Evolutionary conservation across 2,329 filamentous ascomycete genomes (phyloP), one percentile per base, ranked within the genome.

Genomic region (Diaporthe vaccinii): DNA sequence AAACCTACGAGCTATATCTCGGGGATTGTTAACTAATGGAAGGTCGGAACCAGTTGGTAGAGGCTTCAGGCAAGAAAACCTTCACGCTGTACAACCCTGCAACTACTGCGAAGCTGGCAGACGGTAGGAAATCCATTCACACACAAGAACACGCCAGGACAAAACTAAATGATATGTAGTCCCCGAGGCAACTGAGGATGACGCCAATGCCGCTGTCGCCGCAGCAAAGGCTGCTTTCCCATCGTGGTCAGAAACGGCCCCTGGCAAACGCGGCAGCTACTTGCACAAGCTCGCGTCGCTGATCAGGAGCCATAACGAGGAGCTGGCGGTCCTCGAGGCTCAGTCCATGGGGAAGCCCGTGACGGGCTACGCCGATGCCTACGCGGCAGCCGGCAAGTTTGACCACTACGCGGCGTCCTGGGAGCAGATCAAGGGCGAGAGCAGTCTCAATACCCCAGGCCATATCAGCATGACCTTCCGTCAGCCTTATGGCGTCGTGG

Each of bases 401-500:
- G 83, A 85, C 14, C 82, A 86, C 77, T 88, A 83, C 76, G 83
- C 86, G 34, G 84, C 86, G 77, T 84, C 85, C 5, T 86, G 84
- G 79, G 80, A 82, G 10, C 80, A 82, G 1, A 84, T 86, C 36
- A 84, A 87, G 77, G 88, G 88, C 31, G 82, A 85, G 68, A 84
- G 86, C 1, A 86, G 84, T 70, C 78, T 89, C 41, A 86, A 89
- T 78, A 88, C 86, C 0, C 87, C 87, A 0, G 87, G 87, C 5
- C 83, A 84, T 74, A 77, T 89, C 20, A 86, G 81, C 72, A 80
- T 89, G 81, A 86, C 86, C 22, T 78, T 88, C 0, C 84, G 85
- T 20, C 87, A 90, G 79, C 89, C 88, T 0, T 86, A 84, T 57
- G 88, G 88, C n/a, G 88, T 90, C 2, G 86, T 85, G 0, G 89